phyloP scores from a whole-genome alignment of 2,329 filamentous ascomycete genomes.

The Sporothrix pallida region DNA sequence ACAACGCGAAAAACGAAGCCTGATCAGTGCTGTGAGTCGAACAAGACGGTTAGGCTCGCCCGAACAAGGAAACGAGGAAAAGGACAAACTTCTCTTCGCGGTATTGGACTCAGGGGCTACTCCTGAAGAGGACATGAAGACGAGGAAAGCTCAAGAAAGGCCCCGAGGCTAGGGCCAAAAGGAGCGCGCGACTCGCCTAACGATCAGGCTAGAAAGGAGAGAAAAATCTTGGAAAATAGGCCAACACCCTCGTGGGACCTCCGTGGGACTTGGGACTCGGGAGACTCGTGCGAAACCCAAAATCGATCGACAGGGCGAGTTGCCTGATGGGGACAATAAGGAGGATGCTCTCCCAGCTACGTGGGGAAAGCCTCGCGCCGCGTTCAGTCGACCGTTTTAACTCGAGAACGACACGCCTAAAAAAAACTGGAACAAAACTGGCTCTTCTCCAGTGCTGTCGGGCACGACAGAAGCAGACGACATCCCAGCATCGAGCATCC shows the following conservation, averaged over 20 bases:
- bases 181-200: background rate
- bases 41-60: background rate
- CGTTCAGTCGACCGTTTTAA: background rate
- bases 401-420: too few relatives aligned
- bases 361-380: slow-evolving; percentile 1
- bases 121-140: slow-evolving; percentile 16
- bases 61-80: background rate
- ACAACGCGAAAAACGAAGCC: slow-evolving; percentile 2
- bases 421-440: background rate
- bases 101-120: background rate
- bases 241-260: background rate
- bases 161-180: background rate
- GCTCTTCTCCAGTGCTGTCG: background rate
- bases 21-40: background rate
- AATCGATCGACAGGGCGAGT: slow-evolving; percentile 20
- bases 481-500: background rate
- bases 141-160: background rate
- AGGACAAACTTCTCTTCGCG: background rate
- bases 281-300: background rate
- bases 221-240: background rate
- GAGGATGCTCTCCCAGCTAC: background rate
- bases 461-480: too few relatives aligned
- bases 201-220: background rate
- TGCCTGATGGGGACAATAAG: slow-evolving; percentile 10
- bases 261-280: too few relatives aligned